Base-by-base conservation (phyloP, 805 yeast genomes). In the Ogataea saltuana region DNA sequence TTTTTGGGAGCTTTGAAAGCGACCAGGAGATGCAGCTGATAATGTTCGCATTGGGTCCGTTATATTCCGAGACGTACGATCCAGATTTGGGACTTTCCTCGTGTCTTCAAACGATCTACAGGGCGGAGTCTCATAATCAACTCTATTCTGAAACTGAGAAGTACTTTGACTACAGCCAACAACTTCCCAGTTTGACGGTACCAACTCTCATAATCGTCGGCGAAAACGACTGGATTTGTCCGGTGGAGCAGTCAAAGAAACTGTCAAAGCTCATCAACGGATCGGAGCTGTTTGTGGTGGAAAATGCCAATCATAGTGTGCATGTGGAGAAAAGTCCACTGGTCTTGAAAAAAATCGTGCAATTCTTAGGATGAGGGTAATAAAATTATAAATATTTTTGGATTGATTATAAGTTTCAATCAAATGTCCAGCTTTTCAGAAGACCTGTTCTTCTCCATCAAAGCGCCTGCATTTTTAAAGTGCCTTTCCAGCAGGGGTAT, bases 221-320 rank as follows among this genome's bases (percentile, higher is more conserved):
- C 8, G 48, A 45, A 19, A 45, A 50, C 27, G 60, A 56, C 29
- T 56, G 60, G 58, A 56, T 56, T 15, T 56, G 60, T 38, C 60
- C 60, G 30, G 46, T 41, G 10, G 17, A 40, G 26, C 56, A 54
- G 36, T 51, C 56, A 13, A 18, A 45, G 18, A 27, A 35, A n/a
- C 45, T 55, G 7, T 42, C 38, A 26, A 13, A 20, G 3, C 34
- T 55, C n/a, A 37, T 55, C 8, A 44, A 49, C 12, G 45, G 44
- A 23, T 48, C 55, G n/a, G 30, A 42, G 17, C 31, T 55, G 25
- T 16, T 47, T 4, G 48, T 45, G 4, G 35, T 52, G 7, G 49
- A 50, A 2, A 39, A 45, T 12, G 57, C 60, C 15, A 55, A 55
- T 27, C 60, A 55, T 33, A 44, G 53, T 4, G 60, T 53, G 12